These are phyloP conservation scores for Nephromyces sp. DNA, from an alignment of 169 alveolate species.

Conservation along the genomic window DNA sequence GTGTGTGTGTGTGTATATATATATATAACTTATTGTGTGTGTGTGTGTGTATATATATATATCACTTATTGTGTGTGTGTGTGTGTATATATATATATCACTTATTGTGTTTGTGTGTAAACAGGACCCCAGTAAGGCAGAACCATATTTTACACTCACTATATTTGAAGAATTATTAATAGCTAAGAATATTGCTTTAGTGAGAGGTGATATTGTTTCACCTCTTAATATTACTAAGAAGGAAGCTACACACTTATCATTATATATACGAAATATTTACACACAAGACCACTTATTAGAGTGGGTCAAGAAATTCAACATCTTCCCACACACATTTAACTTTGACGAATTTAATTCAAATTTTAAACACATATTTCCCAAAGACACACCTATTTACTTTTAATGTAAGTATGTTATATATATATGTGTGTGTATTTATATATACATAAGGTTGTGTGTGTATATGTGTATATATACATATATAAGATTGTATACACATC, in stretches of 20 bases:
- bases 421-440: too few relatives aligned
- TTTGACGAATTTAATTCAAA: neutral
- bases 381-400: too few relatives aligned
- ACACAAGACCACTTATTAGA: neutral
- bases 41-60: too few relatives aligned
- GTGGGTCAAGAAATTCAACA: constrained; percentile 6
- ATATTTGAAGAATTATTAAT: neutral
- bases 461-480: too few relatives aligned
- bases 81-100: too few relatives aligned
- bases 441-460: too few relatives aligned
- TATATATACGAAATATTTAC: neutral
- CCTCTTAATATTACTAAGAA: neutral
- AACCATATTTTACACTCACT: neutral
- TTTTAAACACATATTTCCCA: neutral
- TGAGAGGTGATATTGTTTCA: neutral
- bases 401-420: too few relatives aligned
- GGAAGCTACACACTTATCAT: neutral
- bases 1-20: too few relatives aligned
- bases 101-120: too few relatives aligned
- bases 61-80: too few relatives aligned
- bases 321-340: neutral
- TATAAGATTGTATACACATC: too few relatives aligned
- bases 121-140: neutral
- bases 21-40: too few relatives aligned
- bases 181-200: neutral